Evolutionary conservation across 192 early-diverging fungal genomes (phyloP), one percentile per base, ranked within the genome.

Genomic region (Coemansia sp.): DNA sequence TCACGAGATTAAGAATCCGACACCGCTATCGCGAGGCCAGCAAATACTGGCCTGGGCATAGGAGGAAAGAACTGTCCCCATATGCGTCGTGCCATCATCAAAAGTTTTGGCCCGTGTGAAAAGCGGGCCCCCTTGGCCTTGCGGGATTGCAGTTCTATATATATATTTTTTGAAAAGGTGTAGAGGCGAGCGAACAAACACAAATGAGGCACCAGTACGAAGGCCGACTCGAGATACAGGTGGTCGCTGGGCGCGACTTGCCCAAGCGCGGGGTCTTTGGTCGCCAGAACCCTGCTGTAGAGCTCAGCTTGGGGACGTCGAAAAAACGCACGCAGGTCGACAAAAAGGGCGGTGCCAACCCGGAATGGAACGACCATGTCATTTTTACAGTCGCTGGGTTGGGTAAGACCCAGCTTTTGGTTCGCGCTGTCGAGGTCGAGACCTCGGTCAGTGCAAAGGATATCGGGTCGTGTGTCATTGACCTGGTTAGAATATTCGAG

Each of bases 291-390:
- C 59, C 73, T 17, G 53, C 62, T 10, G 67, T 83, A 18, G 64
- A 79, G 32, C 59, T 83, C 32, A 66, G 56, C 1, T 44, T 83
- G 9, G 81, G 72, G 38, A 76, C 63, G 17, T 56, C 63, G 26
- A 73, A 54, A 35, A 80, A 76, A 63, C 69, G 65, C 44, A 76
- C 76, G 17, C 72, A 70, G 44, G 65, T 73, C 4, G 73, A 83
- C 61, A 76, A 76, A 60, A 83, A 70, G 59, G 81, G 81, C 60
- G 81, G 81, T 18, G 32, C 66, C 2, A 59, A 67, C 24, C 81
- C 81, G 12, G 56, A 68, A 40, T 83, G 81, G 81, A 83, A 80
- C 36, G 73, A 80, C 54, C 64, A 53, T 38, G 32, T 83, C 11
- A 42, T 48, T 27, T 80, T 83, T 27, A 62, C 67, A 17, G 59